Percentiles rank a stretch among this genome's conserved stretches.
Evolutionary conservation across 345 rosid species (phyloP).

Genomic region (Geranium rotundifolium): DNA sequence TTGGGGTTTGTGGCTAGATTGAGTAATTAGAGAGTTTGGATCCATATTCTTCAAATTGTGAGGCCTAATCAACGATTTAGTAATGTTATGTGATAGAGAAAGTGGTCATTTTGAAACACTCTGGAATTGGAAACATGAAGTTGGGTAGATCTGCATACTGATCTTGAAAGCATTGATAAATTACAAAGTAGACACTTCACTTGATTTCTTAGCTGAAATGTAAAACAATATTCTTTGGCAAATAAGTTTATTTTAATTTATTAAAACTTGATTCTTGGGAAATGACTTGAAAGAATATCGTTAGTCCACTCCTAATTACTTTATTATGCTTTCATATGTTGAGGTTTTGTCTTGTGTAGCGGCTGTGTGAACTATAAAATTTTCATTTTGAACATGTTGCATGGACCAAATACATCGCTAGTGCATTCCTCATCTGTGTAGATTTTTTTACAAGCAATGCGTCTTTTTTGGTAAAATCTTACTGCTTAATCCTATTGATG

Average conservation of each 20-base stretch:
- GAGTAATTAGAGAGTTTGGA: too few species aligned
- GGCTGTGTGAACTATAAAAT: neutral
- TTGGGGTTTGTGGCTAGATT: neutral
- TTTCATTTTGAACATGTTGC: neutral
- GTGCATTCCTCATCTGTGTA: neutral
- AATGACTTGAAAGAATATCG: neutral
- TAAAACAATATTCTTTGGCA: neutral
- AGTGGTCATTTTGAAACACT: too few species aligned
- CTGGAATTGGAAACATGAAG: neutral
- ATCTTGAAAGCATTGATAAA: neutral
- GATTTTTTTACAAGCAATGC: neutral
- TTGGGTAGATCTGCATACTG: too few species aligned
- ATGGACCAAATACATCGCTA: neutral
- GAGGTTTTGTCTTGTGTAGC: neutral
- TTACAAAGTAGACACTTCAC: too few species aligned
- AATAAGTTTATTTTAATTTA: too few species aligned
- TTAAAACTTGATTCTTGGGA: neutral
- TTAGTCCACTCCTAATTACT: neutral
- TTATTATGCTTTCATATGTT: too few species aligned
- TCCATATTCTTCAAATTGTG: too few species aligned
- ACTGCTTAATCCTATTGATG: neutral
- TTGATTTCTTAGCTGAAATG: neutral
- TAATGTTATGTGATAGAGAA: too few species aligned
- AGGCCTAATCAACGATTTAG: too few species aligned
- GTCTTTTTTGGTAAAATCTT: neutral